phyloP scores from a whole-genome alignment of 305 asterid genomes.

The Fraxinus latifolia region DNA sequence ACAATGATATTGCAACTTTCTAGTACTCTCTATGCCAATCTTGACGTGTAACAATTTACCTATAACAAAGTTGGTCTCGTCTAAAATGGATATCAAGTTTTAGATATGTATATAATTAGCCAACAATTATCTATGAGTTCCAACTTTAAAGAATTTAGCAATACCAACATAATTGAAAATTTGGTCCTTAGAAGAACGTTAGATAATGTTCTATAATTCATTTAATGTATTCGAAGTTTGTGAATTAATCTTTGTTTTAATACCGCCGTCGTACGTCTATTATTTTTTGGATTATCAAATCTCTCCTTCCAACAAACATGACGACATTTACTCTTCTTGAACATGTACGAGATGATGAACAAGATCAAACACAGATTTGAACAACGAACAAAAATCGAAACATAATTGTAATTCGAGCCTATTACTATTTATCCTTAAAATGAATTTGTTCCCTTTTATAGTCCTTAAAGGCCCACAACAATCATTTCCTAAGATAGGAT shows the following conservation, averaged over 20 bases:
- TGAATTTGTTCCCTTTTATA: neutral
- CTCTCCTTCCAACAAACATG: neutral
- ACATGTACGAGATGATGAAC: neutral
- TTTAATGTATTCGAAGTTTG: neutral
- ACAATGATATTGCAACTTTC: neutral
- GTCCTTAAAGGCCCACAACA: neutral
- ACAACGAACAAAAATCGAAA: too few species aligned
- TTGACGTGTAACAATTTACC: neutral
- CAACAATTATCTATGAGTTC: neutral
- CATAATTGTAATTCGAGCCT: neutral
- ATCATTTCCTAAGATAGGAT: too few species aligned
- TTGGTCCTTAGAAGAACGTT: neutral
- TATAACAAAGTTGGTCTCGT: neutral
- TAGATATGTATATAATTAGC: neutral
- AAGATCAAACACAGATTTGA: too few species aligned
- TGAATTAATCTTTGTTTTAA: neutral
- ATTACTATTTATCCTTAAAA: neutral
- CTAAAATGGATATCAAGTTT: neutral
- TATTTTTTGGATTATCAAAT: neutral
- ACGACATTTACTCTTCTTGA: neutral
- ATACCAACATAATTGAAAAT: neutral
- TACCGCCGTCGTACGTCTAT: neutral
- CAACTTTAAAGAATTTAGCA: neutral
- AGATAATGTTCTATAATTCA: neutral
- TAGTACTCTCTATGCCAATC: neutral